Evolutionary conservation across 805 yeast species (phyloP), one percentile per base, ranked within the genome.

Genomic region (Metschnikowia anglica): DNA sequence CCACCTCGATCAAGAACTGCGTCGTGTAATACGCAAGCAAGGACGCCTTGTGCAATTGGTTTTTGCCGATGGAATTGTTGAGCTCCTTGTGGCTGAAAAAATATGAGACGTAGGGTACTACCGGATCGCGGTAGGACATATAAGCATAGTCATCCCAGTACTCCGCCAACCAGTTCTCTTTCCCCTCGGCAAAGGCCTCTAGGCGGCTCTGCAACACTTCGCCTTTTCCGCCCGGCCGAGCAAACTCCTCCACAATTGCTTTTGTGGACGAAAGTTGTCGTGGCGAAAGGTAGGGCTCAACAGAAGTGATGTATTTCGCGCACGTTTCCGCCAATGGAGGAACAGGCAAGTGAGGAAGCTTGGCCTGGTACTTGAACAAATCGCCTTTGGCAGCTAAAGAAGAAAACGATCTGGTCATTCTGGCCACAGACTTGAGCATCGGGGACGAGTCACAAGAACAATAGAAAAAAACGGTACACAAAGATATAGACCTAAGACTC

Each of bases 81-180:
- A 84, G 64, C 55, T 86, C 91, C 63, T 79, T 83, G 70, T 91
- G 96, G 41, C 82, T 76, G 68, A 79, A 91, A 55, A 88, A 93
- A 70, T 91, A 91, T 16, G 96, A 85, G 27, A 88, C 96, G 60
- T 82, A 90, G 10, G 98, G 97, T 20, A 87, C 86, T n/a, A 91
- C 86, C 0, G 98, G 96, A 64, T 88, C 98, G 52, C 93, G 77
- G 69, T 88, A 90, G 30, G 85, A 81, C 72, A 91, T 72, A 66
- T 91, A 91, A 16, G 97, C 96, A 53, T 85, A 87, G 56, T 86
- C 85, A 63, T 91, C 96, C 99, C 99, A 91, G 76, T 84, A 88
- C 47, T 79, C 83, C 35, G 85, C 78, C 56, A 91, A 74, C 99
- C 99, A 91, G 64, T 91, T 91, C 60, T 88, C 83, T 48, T 79